Base-by-base conservation (phyloP, 2,329 filamentous ascomycete species). In the Colletotrichum lindemuthianum region DNA sequence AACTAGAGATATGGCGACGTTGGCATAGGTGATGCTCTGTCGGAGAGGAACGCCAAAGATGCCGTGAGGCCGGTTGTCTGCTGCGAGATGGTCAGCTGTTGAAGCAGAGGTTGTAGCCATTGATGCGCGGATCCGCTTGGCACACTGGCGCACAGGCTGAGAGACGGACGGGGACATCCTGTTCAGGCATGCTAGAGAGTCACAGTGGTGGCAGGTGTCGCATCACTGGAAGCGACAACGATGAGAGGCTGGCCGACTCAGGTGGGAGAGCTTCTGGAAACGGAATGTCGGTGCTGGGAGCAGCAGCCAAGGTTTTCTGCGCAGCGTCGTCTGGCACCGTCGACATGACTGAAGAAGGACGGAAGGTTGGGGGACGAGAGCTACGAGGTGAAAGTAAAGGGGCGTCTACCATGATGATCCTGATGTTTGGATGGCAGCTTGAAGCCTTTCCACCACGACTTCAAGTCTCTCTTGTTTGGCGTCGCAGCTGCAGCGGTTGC, bases 361-460 rank as follows among this genome's bases (percentile, higher is more conserved):
- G 65, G 24, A 24, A 4, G 67, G 11, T n/a, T 41, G 24, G 51
- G 45, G 50, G 56, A 24, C 37, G 59, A 47, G 16, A 24, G 12
- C 34, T 59, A 41, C 37, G 59, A 59, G 16, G 48, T 56, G 66
- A 61, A 69, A 70, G 65, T 69, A 67, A 68, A 73, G 67, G 69
- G 70, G 72, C 84, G 84, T 74, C 74, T 85, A 88, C 86, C 86
- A 73, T 82, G 79, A 54, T 79, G 71, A 69, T 88, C 86, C 59
- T 86, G 83, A 63, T 84, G 82, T 72, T 83, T 87, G 41, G 82
- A 78, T 49, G 85, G 82, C 58, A 91, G 86, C 80, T 96, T 96
- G 81, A 99, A 98, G 72, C 90, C 89, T 79, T 93, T 97, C 96
- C 96, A 98, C 96, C 96, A 99, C 65, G 92, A 96, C 71, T 93